Evolutionary conservation across 306 rosid species (phyloP).

Genomic region (Phaseolus lunatus): DNA sequence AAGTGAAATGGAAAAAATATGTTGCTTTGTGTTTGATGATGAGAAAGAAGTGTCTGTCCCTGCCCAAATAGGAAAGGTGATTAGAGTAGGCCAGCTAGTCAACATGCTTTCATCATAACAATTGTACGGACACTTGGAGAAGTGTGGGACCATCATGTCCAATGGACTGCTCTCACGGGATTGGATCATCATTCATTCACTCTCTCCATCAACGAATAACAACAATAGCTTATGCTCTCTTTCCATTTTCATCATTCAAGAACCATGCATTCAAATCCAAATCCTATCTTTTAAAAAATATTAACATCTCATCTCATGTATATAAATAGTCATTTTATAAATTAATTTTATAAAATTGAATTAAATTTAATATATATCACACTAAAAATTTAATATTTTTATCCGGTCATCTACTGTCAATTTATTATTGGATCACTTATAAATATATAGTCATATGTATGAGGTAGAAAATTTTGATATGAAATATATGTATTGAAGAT

Average conservation of each 20-base stretch:
- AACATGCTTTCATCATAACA: constrained; percentile 40
- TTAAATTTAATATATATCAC: no score
- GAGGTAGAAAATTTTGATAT: no score
- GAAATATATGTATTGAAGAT: no score
- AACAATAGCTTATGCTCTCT: constrained; percentile 30
- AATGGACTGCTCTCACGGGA: constrained; percentile 47
- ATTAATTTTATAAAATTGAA: no score
- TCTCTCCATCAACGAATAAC: background rate
- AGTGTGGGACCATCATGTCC: constrained; percentile 39
- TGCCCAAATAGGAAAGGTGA: constrained; percentile 54
- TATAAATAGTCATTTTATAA: no score
- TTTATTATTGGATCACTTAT: no score
- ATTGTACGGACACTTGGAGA: constrained; percentile 31
- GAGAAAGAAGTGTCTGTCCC: constrained; percentile 32
- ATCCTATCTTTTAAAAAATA: background rate
- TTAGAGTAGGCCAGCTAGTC: constrained; percentile 45
- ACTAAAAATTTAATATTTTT: no score
- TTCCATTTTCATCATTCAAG: constrained; percentile 44
- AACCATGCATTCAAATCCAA: constrained; percentile 36
- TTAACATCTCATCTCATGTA: no score
- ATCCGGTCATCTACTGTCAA: no score
- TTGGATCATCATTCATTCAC: constrained; percentile 31
- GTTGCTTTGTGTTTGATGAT: constrained; percentile 13
- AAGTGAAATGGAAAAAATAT: constrained; percentile 15
- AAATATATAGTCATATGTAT: no score